Base-by-base conservation (phyloP, 306 rosid genomes). In the Acacia melanoxylon region DNA sequence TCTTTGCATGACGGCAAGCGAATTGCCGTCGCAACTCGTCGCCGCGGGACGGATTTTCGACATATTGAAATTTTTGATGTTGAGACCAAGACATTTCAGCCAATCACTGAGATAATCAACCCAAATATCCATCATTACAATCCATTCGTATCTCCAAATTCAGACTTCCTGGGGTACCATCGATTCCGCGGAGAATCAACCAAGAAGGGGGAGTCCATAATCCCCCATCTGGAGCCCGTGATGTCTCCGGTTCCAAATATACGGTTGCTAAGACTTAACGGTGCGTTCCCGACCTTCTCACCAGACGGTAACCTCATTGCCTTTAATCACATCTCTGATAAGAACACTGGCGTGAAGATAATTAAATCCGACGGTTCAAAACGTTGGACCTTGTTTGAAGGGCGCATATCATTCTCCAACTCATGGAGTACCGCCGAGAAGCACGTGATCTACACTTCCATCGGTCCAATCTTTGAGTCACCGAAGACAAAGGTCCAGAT, bases 81-180 rank as follows among this genome's bases (percentile, higher is more conserved):
- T 0, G 94, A 81, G 2, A 65, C 81, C 0, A 42, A 85, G 46
- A 71, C 79, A 5, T 95, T 95, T 44, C 59, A 59, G 4, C 88
- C 86, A 1, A 41, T 93, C 6, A 93, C 98, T 1, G 86, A 85
- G 33, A 3, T 24, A 0, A 16, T 90, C 71, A 93, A 90, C 76
- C 92, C 97, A 15, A 72, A 76, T 1, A 62, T 90, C 61, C 97
- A 95, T 83, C 98, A 95, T 77, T 95, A 95, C 74, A 95, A 86
- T 73, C 98, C 98, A 10, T 93, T 95, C 63, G 90, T 93, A 0
- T 93, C 97, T 1, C 75, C 83, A 1, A 87, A 92, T 77, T 91
- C 93, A 22, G 52, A 77, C 2, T 72, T 75, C 27, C 45, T 95
- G 15, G 98, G 95, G 25, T 95, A 91, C 88, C 97, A 95, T 87